Conservation (phyloP, 345 rosid species). For the Pistacia vera region DNA sequence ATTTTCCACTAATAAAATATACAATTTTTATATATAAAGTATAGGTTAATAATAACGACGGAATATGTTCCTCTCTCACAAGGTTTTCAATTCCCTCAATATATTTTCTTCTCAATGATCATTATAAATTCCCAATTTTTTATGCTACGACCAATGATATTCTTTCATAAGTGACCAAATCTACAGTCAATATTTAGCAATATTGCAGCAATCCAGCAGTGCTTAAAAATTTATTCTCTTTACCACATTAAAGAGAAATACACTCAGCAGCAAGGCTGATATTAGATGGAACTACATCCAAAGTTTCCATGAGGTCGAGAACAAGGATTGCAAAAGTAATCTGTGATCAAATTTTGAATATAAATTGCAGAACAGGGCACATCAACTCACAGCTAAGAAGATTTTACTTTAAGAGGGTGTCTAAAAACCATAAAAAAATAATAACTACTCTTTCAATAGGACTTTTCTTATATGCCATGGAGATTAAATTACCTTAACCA, state of each 20-base stretch:
- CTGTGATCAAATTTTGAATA: neutral
- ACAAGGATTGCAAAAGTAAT: neutral
- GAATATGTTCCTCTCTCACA: no score
- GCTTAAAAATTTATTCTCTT: neutral
- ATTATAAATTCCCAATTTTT: no score
- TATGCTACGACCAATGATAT: no score
- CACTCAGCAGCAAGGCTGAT: neutral
- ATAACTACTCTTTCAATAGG: neutral
- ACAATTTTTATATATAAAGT: no score
- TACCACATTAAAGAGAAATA: neutral
- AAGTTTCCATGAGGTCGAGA: neutral
- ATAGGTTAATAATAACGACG: no score
- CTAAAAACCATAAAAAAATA: neutral
- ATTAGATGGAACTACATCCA: neutral
- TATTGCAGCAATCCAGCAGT: neutral
- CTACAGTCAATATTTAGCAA: neutral
- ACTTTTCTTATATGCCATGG: neutral
- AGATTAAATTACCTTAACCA: slow-evolving; percentile 1
- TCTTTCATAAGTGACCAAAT: no score
- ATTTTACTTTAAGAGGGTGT: slow-evolving; percentile 11
- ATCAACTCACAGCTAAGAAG: neutral
- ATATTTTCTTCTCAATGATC: no score
- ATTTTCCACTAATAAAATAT: no score
- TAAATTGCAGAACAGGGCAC: neutral
- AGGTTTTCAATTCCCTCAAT: no score